Conservation (phyloP, 164 flowering plant species). For the Amborella trichopoda region DNA sequence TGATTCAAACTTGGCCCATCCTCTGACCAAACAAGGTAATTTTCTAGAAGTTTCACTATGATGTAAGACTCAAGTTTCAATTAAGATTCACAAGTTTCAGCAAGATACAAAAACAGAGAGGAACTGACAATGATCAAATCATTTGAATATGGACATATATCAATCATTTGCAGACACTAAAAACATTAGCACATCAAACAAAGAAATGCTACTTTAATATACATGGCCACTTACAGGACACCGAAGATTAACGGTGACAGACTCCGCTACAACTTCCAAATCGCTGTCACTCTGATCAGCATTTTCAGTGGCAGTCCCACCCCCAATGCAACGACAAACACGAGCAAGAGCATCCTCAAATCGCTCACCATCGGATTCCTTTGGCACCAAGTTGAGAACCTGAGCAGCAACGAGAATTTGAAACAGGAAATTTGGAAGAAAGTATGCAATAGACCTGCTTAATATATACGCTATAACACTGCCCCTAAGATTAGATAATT, state of each 20-base stretch:
- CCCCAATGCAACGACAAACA: conserved; percentile 83
- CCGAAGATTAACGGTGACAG: conserved; percentile 61
- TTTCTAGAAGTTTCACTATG: too few relatives aligned
- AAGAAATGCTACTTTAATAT: neutral
- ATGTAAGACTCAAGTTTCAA: too few relatives aligned
- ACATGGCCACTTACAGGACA: conserved; percentile 70
- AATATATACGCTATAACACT: too few relatives aligned
- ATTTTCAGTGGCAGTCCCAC: conserved; percentile 63
- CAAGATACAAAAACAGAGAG: too few relatives aligned
- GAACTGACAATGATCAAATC: too few relatives aligned
- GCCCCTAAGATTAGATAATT: too few relatives aligned
- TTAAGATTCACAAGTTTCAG: too few relatives aligned
- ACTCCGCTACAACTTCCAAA: conserved; percentile 87
- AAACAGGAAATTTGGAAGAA: too few relatives aligned
- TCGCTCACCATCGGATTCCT: conserved; percentile 66
- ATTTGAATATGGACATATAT: too few relatives aligned
- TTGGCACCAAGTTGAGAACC: conserved; percentile 73
- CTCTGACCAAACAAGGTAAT: too few relatives aligned
- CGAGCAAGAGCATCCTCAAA: conserved; percentile 95
- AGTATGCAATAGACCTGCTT: too few relatives aligned
- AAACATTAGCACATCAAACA: neutral
- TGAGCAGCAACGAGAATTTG: conserved; percentile 20
- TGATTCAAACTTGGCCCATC: too few relatives aligned
- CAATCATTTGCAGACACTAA: neutral
- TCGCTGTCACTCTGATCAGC: conserved; percentile 87